Evolutionary conservation across 1,284 basidiomycete genomes (phyloP), one percentile per base, ranked within the genome.

Genomic region (Ustilago curta): DNA sequence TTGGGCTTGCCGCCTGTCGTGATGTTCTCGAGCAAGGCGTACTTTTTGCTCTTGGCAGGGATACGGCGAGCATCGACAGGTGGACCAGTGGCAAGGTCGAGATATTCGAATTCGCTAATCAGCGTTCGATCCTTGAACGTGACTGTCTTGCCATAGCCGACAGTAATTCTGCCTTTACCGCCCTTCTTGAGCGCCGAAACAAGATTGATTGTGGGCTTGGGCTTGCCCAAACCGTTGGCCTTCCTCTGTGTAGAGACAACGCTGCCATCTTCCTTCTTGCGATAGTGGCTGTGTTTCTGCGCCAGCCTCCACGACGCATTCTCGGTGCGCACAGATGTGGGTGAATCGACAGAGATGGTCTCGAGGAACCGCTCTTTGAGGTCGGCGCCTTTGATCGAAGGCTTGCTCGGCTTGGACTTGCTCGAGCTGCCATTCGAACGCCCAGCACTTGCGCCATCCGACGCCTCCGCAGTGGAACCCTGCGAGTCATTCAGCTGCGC

Each of bases 291-390:
- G 40, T 77, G 70, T 65, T 77, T 77, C 52, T 82, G 81, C 6
- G 79, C 81, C 18, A 76, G 62, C 19, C 81, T 51, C 81, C 81
- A 83, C 3, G 78, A 71, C 1, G 76, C 71, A 39, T 73, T 85
- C 78, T 82, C 77, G 29, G 57, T 73, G n/a, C 78, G 82, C 52
- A 71, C 66, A 31, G 69, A 65, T 27, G 80, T 70, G 39, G 84
- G 76, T 42, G 81, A 79, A 59, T 83, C 85, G 19, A 70, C 77
- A 21, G 86, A 83, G 52, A 88, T 84, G n/a, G 86, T 84, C 77
- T 88, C 87, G 58, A 88, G 86, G 76, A 88, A 87, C 25, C 87
- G 84, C 76, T 88, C 87, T 63, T 86, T 85, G 42, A 85, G 70
- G 45, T 83, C 78, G 11, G 79, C 69, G 27, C 75, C 68, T n/a